Evolutionary conservation across 164 flowering plant species (phyloP).

Genomic region (Piper betle): DNA sequence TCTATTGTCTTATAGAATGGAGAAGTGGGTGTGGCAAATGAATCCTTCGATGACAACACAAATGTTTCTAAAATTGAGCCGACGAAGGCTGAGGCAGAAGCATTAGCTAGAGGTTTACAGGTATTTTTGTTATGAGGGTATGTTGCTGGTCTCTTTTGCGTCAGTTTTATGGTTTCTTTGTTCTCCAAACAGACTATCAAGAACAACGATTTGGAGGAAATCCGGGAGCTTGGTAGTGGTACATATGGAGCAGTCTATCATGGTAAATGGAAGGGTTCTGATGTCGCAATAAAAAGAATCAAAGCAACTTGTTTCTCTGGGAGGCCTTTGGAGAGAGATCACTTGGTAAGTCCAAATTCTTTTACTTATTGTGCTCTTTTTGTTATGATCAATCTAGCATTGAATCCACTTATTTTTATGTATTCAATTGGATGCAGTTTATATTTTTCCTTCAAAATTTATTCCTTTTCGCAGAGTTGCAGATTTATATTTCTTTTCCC

Average conservation of each 20-base stretch:
- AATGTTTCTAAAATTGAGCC: slow-evolving; percentile 62
- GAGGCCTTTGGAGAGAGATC: slow-evolving; percentile 90
- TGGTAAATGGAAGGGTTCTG: slow-evolving; percentile 99
- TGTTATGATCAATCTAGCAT: too few relatives aligned
- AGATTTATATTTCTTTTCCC: too few relatives aligned
- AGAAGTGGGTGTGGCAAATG: slow-evolving; percentile 37
- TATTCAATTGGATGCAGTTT: too few relatives aligned
- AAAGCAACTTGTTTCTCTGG: slow-evolving; percentile 99
- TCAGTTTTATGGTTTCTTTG: not conserved
- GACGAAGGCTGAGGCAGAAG: slow-evolving; percentile 94
- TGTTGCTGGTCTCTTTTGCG: not conserved
- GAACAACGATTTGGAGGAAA: slow-evolving; percentile 91
- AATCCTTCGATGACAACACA: slow-evolving; percentile 45
- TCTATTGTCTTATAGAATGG: slow-evolving; percentile 26
- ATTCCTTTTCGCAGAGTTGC: too few relatives aligned
- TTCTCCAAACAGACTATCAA: slow-evolving; percentile 52
- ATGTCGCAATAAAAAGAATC: slow-evolving; percentile 95
- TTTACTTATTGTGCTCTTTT: not conserved
- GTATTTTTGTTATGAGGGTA: slow-evolving; percentile 16
- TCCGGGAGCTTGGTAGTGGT: slow-evolving; percentile 87
- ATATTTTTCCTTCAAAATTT: too few relatives aligned
- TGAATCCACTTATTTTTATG: not conserved
- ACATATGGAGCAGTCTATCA: slow-evolving; percentile 95
- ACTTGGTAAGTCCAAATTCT: slow-evolving; percentile 45
- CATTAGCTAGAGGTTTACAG: slow-evolving; percentile 83